phyloP scores from a whole-genome alignment of 352 stramenopile species.

The Elongisporangium prolatum region DNA sequence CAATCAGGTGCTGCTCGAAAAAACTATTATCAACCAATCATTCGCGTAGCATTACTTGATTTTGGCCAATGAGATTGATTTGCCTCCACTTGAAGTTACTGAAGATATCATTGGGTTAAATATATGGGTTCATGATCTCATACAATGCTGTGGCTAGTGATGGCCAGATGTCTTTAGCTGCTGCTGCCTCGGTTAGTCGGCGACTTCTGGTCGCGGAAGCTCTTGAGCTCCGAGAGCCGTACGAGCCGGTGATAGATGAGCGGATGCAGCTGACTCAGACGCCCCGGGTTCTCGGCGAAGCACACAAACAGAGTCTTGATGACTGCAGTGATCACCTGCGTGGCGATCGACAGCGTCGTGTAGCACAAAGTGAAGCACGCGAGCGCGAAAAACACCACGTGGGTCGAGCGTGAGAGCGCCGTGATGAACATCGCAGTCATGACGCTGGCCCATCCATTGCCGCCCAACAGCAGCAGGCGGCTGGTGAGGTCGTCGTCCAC shows the following conservation, averaged over 20 bases:
- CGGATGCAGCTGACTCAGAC: constrained; percentile 75
- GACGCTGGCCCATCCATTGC: constrained; percentile 74
- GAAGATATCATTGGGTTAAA: constrained; percentile 1
- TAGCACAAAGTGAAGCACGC: constrained; percentile 74
- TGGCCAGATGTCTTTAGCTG: neutral
- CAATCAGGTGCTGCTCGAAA: constrained; percentile 2
- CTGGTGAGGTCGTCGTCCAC: constrained; percentile 84
- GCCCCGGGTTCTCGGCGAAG: constrained; percentile 76
- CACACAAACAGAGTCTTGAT: constrained; percentile 88
- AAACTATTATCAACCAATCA: neutral
- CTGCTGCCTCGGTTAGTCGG: constrained; percentile 8
- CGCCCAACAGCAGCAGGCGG: constrained; percentile 61
- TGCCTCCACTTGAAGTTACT: neutral
- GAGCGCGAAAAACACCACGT: constrained; percentile 75
- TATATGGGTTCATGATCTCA: neutral
- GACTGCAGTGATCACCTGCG: constrained; percentile 61
- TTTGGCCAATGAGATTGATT: constrained; percentile 4
- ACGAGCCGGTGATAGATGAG: constrained; percentile 87
- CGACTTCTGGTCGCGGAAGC: constrained; percentile 72
- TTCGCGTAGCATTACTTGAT: neutral
- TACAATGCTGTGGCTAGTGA: constrained; percentile 1
- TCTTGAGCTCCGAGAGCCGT: constrained; percentile 79
- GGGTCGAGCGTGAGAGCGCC: constrained; percentile 39
- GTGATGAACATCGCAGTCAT: constrained; percentile 69
- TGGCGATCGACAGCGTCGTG: constrained; percentile 73